Evolutionary conservation across 73 alveolate species (phyloP), one percentile per base, ranked within the genome.

Genomic region (Paraurostyla sp.): DNA sequence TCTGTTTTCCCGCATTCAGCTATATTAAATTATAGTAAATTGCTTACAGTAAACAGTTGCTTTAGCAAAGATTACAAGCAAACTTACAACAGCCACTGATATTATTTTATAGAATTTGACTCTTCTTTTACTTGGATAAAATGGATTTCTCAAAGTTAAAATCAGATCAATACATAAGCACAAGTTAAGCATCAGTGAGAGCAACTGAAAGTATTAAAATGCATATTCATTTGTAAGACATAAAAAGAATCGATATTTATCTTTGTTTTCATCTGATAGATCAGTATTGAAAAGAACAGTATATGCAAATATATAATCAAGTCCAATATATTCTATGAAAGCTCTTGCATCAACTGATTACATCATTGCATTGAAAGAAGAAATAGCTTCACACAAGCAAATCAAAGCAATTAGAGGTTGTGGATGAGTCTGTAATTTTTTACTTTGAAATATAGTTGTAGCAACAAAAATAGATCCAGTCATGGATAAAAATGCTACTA

Each of bases 341-440:
- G 35, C 65, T 35, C 15, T 59, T 1, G 91, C n/a, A 41, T 60
- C 36, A 4, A 89, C 50, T 0, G 96, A 87, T 87, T 87, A 63
- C 3, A 91, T 30, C 71, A 91, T 35, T 6, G 89, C 83, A 51
- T 84, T 89, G 43, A 78, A 81, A 33, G 91, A 71, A 15, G 93
- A 83, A 27, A 91, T 71, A 25, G 90, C 85, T 58, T 91, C 96
- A 57, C 91, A 91, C 23, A 91, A 45, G 51, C 91, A 91, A 42
- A 84, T 91, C 41, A 71, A 91, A 45, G 93, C 96, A 38, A 91
- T 91, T 59, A 91, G 76, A 0, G 88, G 87, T 18, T 89, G 69
- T n/a, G 96, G 96, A 58, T 91, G 96, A 2, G 92, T 76, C 33
- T 82, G 38, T 60, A 91, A 88, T 56, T 91, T 91, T 82, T 83